Base-by-base conservation (phyloP, 2,329 filamentous ascomycete species). In the Ramularia collo-cygni region DNA sequence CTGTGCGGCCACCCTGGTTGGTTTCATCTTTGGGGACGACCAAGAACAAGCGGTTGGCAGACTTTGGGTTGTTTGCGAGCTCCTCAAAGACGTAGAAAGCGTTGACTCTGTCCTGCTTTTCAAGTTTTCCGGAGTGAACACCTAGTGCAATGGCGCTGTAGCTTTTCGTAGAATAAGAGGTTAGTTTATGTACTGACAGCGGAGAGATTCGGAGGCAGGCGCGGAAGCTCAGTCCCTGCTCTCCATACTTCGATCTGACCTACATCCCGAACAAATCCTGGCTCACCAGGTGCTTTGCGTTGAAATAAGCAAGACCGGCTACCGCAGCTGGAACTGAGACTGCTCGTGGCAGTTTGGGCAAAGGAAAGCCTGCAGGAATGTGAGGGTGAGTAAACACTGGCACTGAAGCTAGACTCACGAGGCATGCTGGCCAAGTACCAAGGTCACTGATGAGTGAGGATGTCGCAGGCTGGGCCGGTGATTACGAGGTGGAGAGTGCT, bases 1-100 rank as follows among this genome's bases (percentile, higher is more conserved):
- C 45, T 12, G 55, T 54, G 29, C 51, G 45, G 32, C 52, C 43
- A 8, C 39, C 42, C 4, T 52, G 43, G 12, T 51, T 43, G 4
- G 44, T 35, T 5, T 53, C 46, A 16, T 53, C 48, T 14, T 52
- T 48, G 1, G 59, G 60, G 2, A 61, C 42, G 12, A 57, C 48
- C 28, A 63, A 48, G 48, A 62, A 62, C 7, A 47, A 28, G 8
- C 49, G 50, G 4, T 47, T 32, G 33, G 50, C 50, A 29, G 46
- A 46, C 46, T 76, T 67, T n/a, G 75, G 69, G 3, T 73, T 69
- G 4, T 68, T 68, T 1, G 85, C 86, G 38, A 74, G 67, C 28
- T 73, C 64, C 61, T 95, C 87, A 41, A 94, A 72, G 9, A 67
- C 56, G 63, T 93, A 93, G 64, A 92, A 94, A 27, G 76, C 60